Conservation (phyloP, 257 asterid species). For the Osmanthus fragrans region DNA sequence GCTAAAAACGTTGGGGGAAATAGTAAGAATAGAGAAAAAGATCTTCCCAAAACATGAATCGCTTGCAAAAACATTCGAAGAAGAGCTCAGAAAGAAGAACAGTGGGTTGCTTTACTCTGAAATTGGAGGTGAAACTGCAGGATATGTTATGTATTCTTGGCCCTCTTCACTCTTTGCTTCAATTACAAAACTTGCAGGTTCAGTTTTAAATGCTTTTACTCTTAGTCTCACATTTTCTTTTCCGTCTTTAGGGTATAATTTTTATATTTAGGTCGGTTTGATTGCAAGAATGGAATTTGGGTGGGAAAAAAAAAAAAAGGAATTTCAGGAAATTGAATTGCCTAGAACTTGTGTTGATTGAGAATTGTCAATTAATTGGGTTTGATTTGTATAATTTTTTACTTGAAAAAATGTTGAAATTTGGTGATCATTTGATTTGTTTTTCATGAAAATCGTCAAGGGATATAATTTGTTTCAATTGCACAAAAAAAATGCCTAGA, state of each 20-base stretch:
- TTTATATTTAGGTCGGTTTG: neutral
- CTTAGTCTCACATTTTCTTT: neutral
- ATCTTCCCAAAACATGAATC: conserved; percentile 91
- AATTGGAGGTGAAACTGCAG: conserved; percentile 61
- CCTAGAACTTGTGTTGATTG: no score
- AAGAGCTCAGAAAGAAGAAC: conserved; percentile 69
- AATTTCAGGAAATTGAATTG: no score
- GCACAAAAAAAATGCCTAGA: no score
- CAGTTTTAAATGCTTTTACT: neutral
- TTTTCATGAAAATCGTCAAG: no score
- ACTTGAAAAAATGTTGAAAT: no score
- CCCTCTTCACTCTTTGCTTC: conserved; percentile 77
- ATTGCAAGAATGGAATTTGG: no score
- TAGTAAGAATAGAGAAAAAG: conserved; percentile 76
- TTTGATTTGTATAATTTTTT: no score
- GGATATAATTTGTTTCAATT: no score
- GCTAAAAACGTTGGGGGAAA: conserved; percentile 54
- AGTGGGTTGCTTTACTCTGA: conserved; percentile 55
- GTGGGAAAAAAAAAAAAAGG: no score
- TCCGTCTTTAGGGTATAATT: neutral
- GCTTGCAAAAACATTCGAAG: conserved; percentile 67
- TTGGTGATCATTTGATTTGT: no score
- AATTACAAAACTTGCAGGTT: conserved; percentile 88
- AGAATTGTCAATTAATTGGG: no score
- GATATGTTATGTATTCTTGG: conserved; percentile 84